Evolutionary conservation across 2,329 filamentous ascomycete species (phyloP).

Genomic region (Aureobasidium vineae): DNA sequence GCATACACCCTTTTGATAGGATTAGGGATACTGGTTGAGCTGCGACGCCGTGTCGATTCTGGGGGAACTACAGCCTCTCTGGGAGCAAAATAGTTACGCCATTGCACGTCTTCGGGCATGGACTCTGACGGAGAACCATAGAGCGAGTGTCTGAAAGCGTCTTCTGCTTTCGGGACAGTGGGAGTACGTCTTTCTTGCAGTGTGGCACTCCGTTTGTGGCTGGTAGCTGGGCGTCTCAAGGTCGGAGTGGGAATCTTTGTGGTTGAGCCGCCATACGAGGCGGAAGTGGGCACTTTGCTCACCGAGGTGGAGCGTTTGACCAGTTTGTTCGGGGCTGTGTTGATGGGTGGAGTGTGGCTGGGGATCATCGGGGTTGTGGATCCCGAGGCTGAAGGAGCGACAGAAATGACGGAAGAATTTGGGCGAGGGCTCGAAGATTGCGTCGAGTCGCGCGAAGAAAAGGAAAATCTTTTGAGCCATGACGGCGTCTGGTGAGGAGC

Average conservation of each 20-base stretch:
- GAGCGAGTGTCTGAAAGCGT: slow-evolving; percentile 22
- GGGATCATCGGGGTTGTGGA: slow-evolving; percentile 64
- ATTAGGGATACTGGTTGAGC: slow-evolving; percentile 40
- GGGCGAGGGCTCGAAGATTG: slow-evolving; percentile 59
- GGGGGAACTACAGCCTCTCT: slow-evolving; percentile 32
- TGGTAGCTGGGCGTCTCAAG: slow-evolving; percentile 71
- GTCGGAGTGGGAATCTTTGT: slow-evolving; percentile 64
- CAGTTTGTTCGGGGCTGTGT: slow-evolving; percentile 64
- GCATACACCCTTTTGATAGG: slow-evolving; percentile 40
- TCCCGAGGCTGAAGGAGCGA: slow-evolving; percentile 44
- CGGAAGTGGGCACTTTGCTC: slow-evolving; percentile 49
- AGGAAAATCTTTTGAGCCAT: slow-evolving; percentile 23
- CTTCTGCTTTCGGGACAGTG: slow-evolving; percentile 16
- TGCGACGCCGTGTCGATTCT: slow-evolving; percentile 30
- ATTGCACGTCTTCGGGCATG: slow-evolving; percentile 30
- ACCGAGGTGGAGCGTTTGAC: slow-evolving; percentile 68
- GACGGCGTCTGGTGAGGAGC: slow-evolving; percentile 20
- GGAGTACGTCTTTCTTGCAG: slow-evolving; percentile 48
- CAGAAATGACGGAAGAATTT: slow-evolving; percentile 62
- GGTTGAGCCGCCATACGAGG: slow-evolving; percentile 45
- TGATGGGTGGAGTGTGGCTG: slow-evolving; percentile 34
- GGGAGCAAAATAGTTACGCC: slow-evolving; percentile 40
- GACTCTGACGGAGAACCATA: slow-evolving; percentile 3
- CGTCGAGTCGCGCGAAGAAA: slow-evolving; percentile 37
- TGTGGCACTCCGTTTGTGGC: slow-evolving; percentile 72